Percentiles rank a stretch among this genome's conserved stretches.
phyloP scores from a whole-genome alignment of 2,329 filamentous ascomycete genomes.

The Aspergillus proliferans region DNA sequence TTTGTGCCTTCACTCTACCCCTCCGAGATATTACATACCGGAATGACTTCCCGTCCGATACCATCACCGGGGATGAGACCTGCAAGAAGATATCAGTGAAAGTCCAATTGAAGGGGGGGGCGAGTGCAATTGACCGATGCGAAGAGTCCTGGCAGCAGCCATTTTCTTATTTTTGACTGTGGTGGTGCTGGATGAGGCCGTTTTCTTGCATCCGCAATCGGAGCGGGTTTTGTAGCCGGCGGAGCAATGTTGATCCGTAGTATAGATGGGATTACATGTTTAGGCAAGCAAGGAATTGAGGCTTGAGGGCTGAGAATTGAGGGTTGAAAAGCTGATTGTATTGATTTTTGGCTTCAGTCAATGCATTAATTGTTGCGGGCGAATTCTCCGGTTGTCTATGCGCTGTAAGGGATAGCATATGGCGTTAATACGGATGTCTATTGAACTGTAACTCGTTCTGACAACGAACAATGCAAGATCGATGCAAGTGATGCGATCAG shows the following conservation, averaged over 20 bases:
- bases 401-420: too few species aligned
- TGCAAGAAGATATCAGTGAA: slow-evolving; percentile 33
- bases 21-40: slow-evolving; percentile 41
- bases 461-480: too few species aligned
- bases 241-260: slow-evolving; percentile 14
- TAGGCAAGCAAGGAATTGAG: neutral
- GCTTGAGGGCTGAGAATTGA: neutral
- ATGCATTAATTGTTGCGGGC: too few species aligned
- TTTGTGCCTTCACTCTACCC: neutral
- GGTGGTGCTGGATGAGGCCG: neutral
- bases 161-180: slow-evolving; percentile 6
- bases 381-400: too few species aligned
- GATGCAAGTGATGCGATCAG: too few species aligned
- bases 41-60: slow-evolving; percentile 97
- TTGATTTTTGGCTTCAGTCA: too few species aligned
- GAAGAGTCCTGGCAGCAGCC: slow-evolving; percentile 56
- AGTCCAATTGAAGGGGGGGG: slow-evolving; percentile 1
- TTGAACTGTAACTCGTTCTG: too few species aligned
- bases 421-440: too few species aligned
- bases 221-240: slow-evolving; percentile 20
- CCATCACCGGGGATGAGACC: slow-evolving; percentile 96
- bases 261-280: neutral
- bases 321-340: neutral
- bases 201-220: slow-evolving; percentile 21
- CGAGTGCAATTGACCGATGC: slow-evolving; percentile 53